Evolutionary conservation across 129 eudicot genomes (phyloP).

Genomic region (Erigeron canadensis): DNA sequence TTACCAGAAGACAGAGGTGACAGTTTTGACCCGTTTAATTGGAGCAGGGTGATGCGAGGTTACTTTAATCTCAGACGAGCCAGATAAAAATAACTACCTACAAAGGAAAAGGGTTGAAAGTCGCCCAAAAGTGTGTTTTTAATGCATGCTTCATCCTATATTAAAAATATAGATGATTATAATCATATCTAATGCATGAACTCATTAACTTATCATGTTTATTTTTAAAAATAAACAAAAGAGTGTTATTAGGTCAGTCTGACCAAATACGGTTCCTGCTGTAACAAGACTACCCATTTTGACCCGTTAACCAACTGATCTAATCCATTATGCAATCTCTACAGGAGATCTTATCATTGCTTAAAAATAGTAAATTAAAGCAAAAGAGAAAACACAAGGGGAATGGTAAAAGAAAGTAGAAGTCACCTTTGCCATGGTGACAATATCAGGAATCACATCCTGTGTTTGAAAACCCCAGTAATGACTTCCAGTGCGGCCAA

Average conservation of each 20-base stretch:
- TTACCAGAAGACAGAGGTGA: not conserved
- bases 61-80: not conserved
- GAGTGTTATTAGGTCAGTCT: not conserved
- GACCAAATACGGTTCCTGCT: not conserved
- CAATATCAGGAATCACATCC: slow-evolving; percentile 89
- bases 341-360: not conserved
- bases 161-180: not conserved
- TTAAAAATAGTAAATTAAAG: not conserved
- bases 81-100: not conserved
- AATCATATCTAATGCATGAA: not conserved
- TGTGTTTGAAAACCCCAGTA: slow-evolving; percentile 99
- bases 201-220: not conserved
- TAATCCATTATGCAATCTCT: slow-evolving; percentile 1
- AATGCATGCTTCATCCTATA: not conserved
- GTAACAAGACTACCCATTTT: not conserved
- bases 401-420: not conserved
- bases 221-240: not conserved
- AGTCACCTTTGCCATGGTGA: slow-evolving; percentile 96
- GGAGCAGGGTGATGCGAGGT: no score
- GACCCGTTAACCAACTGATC: not conserved
- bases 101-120: not conserved
- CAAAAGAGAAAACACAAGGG: not conserved
- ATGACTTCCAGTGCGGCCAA: slow-evolving; percentile 95
- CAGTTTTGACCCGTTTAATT: not conserved
- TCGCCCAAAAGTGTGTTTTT: not conserved